These are phyloP conservation scores for Discostella stelligeroides DNA, from an alignment of 108 stramenopile genomes.

Conservation along the genomic window DNA sequence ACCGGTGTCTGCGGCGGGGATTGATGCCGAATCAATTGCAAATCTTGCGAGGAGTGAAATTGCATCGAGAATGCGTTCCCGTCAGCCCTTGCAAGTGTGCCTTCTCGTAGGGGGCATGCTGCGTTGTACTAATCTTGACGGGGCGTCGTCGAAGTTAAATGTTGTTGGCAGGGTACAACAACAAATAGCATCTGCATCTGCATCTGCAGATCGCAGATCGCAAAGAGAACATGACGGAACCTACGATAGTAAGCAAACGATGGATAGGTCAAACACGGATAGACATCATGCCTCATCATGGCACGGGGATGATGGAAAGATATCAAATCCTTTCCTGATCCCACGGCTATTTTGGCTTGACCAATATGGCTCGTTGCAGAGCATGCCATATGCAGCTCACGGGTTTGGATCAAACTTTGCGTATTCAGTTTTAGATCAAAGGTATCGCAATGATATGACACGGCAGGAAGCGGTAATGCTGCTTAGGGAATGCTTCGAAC, in stretches of 20 bases:
- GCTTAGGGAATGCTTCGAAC: constrained; percentile 67
- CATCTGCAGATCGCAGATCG: constrained; percentile 11
- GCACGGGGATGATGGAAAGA: background rate
- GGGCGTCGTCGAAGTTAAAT: background rate
- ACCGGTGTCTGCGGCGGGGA: constrained; percentile 28
- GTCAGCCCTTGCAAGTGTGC: constrained; percentile 55
- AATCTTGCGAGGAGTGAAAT: constrained; percentile 60
- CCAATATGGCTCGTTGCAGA: constrained; percentile 76
- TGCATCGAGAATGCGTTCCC: constrained; percentile 50
- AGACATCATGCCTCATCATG: background rate
- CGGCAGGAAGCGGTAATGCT: constrained; percentile 56
- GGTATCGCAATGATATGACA: constrained; percentile 59
- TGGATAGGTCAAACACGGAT: background rate
- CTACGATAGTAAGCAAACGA: constrained; percentile 1
- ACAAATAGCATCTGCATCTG: constrained; percentile 43
- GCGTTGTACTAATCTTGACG: constrained; percentile 6
- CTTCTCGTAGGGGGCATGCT: constrained; percentile 75
- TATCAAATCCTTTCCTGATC: constrained; percentile 12
- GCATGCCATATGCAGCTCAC: constrained; percentile 73
- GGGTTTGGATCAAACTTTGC: constrained; percentile 74
- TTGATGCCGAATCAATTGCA: constrained; percentile 68
- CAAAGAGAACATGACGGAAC: background rate
- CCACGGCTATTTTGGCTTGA: constrained; percentile 81
- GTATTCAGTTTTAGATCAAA: constrained; percentile 70
- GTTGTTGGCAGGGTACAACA: constrained; percentile 40